Conservation (phyloP, 176 grass and related monocot species). For the Carex pumila region DNA sequence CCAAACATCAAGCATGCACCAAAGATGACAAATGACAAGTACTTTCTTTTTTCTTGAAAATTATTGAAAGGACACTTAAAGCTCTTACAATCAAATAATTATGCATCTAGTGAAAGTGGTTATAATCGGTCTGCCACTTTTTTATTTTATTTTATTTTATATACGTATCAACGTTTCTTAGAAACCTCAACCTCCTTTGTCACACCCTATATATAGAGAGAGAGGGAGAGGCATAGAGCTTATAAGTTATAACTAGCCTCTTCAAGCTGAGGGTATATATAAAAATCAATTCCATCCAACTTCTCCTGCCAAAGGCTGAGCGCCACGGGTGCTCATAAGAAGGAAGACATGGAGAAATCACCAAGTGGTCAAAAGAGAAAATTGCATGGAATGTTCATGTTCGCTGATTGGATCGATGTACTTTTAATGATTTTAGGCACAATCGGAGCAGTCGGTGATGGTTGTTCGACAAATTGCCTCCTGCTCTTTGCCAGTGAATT, state of each 20-base stretch:
- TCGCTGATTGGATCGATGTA: constrained; percentile 63
- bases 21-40: constrained; percentile 8
- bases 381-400: constrained; percentile 69
- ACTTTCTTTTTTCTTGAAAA: constrained; percentile 5
- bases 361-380: constrained; percentile 9
- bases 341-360: neutral
- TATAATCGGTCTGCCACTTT: constrained; percentile 13
- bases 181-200: neutral
- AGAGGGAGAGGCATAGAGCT: neutral
- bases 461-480: constrained; percentile 84
- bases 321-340: neutral
- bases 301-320: neutral
- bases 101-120: neutral
- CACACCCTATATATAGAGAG: neutral
- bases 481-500: constrained; percentile 90
- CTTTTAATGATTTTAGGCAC: constrained; percentile 73
- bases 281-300: neutral
- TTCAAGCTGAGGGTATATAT: neutral
- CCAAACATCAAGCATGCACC: too few species aligned
- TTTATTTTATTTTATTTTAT: neutral
- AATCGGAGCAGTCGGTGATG: constrained; percentile 72
- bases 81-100: neutral
- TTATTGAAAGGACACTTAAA: neutral
- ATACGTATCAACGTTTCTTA: neutral
- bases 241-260: neutral